Evolutionary conservation across 768 basidiomycete species (phyloP), one percentile per base, ranked within the genome.

Genomic region (Pleurotus cornucopiae): DNA sequence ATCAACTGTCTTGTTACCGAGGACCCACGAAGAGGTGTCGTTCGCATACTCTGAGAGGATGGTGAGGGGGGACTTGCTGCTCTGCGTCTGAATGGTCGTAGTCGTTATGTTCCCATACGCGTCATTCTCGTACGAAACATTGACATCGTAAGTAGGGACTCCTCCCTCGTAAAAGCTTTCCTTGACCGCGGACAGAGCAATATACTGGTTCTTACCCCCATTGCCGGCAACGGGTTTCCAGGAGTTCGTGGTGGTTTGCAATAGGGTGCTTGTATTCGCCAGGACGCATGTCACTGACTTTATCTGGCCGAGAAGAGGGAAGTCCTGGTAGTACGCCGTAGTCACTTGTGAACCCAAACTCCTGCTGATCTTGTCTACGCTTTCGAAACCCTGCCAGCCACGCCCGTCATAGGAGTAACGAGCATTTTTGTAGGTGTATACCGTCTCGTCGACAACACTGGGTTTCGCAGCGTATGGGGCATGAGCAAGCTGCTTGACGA

Each of bases 381-480:
- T 53, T 23, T 53, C 51, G 26, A 53, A 53, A 0, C 51, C 51
- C n/a, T 53, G 51, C 51, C 51, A 53, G 4, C 51, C 51, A 41
- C 51, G 51, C 9, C 51, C 51, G 41, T 53, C 51, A 40, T 53
- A 53, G 6, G n/a, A n/a, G 25, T 53, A 53, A n/a, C 51, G 51
- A 41, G 51, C 51, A 23, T 53, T 53, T 18, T 53, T 53, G 39
- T 53, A 53, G n/a, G 51, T 41, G 18, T 53, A 53, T 20, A 37
- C 21, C 6, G 39, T 21, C 18, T 40, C 16, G 23, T 53, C 51
- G 2, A 53, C 51, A 18, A 53, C 7, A 40, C 23, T 14, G 5
- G 51, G 39, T 6, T 38, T 34, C 12, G 39, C 18, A 4, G 38
- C 38, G 13, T 53, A 53, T 11, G 51, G 51, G 6, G 51, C 18